Evolutionary conservation across 1,139 yeast species (phyloP), one percentile per base, ranked within the genome.

Genomic region (Geotrichum fermentans): DNA sequence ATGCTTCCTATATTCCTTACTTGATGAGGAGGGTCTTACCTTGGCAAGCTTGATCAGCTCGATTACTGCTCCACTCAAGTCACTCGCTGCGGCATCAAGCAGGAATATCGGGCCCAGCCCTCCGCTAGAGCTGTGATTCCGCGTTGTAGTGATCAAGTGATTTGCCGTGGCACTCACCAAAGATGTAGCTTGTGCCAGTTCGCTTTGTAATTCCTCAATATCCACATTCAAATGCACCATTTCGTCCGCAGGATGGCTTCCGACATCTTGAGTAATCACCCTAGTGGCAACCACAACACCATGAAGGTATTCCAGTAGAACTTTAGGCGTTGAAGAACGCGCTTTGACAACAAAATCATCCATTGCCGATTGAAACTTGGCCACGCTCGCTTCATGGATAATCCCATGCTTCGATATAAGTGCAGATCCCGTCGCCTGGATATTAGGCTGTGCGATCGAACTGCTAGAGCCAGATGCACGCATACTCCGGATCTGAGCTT

Each of bases 71-170:
- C 82, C 83, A 13, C 82, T 74, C 41, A 90, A 69, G 61, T 89
- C 96, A 32, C 87, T 78, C 10, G 88, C 71, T 0, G 97, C 83
- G 22, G 90, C 80, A 66, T 88, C 87, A 35, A 90, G 73, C 8
- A 89, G 76, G 32, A 85, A 71, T 50, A 76, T 76, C 1, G 97
- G 97, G 47, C 88, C 69, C 13, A 86, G 61, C 7, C 76, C 75
- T 4, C 77, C 72, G 54, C 85, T 82, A 5, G 80, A 70, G 1
- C 87, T 80, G 64, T 73, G 86, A 62, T 88, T 88, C 60, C 96
- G 76, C 0, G 95, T 78, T 0, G 92, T 78, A 3, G 96, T 81
- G 44, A 90, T 79, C 1, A 83, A 77, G 67, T 84, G 89, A 26
- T 89, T 80, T 13, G 86, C 78, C 0, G 95, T 75, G 45, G 84